phyloP scores from a whole-genome alignment of 1,139 yeast genomes.

The Lodderomyces metapsilosis region DNA sequence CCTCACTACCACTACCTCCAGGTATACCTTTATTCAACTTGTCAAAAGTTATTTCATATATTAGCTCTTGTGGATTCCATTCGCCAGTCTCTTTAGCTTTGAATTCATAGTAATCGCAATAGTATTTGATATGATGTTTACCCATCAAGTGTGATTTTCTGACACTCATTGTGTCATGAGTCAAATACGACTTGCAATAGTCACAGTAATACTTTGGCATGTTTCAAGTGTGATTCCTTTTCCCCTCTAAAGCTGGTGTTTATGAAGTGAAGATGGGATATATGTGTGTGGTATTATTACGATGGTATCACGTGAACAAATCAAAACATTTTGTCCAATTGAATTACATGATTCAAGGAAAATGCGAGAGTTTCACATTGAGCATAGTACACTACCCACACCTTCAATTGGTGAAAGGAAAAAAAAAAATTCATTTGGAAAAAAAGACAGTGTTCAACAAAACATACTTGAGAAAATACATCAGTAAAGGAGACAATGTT shows the following conservation, averaged over 20 bases:
- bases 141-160: slow-evolving; percentile 82
- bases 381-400: slow-evolving; percentile 1
- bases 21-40: slow-evolving; percentile 48
- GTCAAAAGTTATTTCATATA: slow-evolving; percentile 39
- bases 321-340: slow-evolving; percentile 9
- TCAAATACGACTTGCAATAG: slow-evolving; percentile 80
- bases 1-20: slow-evolving; percentile 20
- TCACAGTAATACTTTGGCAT: slow-evolving; percentile 77
- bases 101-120: slow-evolving; percentile 72
- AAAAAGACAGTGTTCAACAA: slow-evolving; percentile 4
- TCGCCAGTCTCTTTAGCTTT: slow-evolving; percentile 51
- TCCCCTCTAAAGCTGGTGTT: too few relatives aligned
- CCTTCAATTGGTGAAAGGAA: slow-evolving; percentile 3
- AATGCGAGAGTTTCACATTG: not conserved
- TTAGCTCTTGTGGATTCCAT: slow-evolving; percentile 39
- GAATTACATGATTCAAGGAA: slow-evolving; percentile 5
- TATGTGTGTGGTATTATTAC: not conserved
- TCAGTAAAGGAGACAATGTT: slow-evolving; percentile 24
- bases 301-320: slow-evolving; percentile 5
- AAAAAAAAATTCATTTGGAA: slow-evolving; percentile 3
- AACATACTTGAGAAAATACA: slow-evolving; percentile 2
- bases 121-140: slow-evolving; percentile 70
- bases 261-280: too few relatives aligned
- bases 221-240: too few relatives aligned
- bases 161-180: slow-evolving; percentile 88